Evolutionary conservation across 2,329 filamentous ascomycete species (phyloP).

Genomic region (Diplodia mutila): DNA sequence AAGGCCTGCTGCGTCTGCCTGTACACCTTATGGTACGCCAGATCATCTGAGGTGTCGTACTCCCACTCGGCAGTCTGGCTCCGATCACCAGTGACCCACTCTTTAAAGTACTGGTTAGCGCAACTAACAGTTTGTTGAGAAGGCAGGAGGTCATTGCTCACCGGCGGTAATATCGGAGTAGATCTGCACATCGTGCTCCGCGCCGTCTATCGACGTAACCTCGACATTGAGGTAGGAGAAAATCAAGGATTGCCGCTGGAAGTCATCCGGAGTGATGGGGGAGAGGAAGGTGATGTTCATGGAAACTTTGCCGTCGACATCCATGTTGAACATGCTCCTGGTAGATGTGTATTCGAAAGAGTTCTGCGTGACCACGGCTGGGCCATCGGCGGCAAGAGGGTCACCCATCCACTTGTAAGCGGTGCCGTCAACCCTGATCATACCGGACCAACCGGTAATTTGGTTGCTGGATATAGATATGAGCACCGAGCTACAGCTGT

Average conservation of each 20-base stretch:
- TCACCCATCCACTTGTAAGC: slow-evolving; percentile 71
- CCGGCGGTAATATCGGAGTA: slow-evolving; percentile 75
- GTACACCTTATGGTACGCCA: slow-evolving; percentile 65
- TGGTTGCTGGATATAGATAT: slow-evolving; percentile 48
- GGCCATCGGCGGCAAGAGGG: slow-evolving; percentile 44
- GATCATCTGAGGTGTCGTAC: slow-evolving; percentile 45
- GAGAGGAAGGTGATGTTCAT: slow-evolving; percentile 73
- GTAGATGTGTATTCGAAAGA: slow-evolving; percentile 73
- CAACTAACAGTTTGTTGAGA: background rate
- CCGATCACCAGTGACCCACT: slow-evolving; percentile 71
- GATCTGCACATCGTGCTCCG: slow-evolving; percentile 66
- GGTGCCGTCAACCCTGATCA: slow-evolving; percentile 69
- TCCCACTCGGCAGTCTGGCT: slow-evolving; percentile 65
- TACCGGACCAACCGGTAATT: slow-evolving; percentile 67
- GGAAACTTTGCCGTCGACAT: slow-evolving; percentile 62
- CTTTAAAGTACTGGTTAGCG: slow-evolving; percentile 46
- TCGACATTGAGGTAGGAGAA: slow-evolving; percentile 72
- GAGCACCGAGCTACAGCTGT: background rate
- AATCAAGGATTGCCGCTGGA: slow-evolving; percentile 68
- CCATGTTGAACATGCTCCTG: slow-evolving; percentile 69
- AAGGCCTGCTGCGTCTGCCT: slow-evolving; percentile 54
- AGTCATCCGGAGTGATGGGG: slow-evolving; percentile 68
- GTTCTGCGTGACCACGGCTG: slow-evolving; percentile 58
- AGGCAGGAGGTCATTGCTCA: slow-evolving; percentile 43
- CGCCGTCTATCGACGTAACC: slow-evolving; percentile 65